These are phyloP conservation scores for Metarhizium anisopliae DNA, from an alignment of 2,329 filamentous ascomycete genomes.

Conservation along the genomic window DNA sequence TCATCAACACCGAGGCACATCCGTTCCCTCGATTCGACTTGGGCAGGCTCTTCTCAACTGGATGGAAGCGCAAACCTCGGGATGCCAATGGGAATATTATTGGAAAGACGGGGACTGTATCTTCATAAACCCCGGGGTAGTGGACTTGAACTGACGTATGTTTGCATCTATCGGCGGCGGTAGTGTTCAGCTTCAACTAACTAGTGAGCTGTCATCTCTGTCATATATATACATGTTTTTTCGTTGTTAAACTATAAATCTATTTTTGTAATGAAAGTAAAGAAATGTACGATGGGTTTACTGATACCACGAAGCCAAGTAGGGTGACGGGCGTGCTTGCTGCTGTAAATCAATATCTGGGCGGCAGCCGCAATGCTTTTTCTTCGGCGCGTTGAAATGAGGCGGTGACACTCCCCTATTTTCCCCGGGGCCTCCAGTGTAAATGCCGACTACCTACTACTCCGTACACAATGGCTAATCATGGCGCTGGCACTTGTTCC, in stretches of 20 bases:
- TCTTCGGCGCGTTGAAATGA: too few relatives aligned
- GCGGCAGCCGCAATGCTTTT: too few relatives aligned
- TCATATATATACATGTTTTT: neutral
- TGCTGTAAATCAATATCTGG: too few relatives aligned
- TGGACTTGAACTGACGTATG: neutral
- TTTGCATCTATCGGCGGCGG: neutral
- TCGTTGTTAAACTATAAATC: neutral
- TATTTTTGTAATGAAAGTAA: too few relatives aligned
- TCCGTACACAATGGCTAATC: neutral
- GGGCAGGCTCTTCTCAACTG: conserved; percentile 66
- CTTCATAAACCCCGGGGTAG: neutral
- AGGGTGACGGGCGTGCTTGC: neutral
- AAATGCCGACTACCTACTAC: neutral
- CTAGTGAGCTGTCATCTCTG: neutral
- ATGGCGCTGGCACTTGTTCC: neutral
- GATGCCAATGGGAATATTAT: conserved; percentile 34
- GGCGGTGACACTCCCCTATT: too few relatives aligned
- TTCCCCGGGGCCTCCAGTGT: too few relatives aligned
- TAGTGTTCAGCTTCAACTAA: neutral
- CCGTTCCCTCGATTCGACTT: conserved; percentile 81
- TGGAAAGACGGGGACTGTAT: neutral
- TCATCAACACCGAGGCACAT: conserved; percentile 96
- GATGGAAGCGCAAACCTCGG: conserved; percentile 66
- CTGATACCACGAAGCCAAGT: too few relatives aligned
- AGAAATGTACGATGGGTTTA: too few relatives aligned